Conservation (phyloP, 1,284 basidiomycete genomes). For the Mrakiaceae sp. region DNA sequence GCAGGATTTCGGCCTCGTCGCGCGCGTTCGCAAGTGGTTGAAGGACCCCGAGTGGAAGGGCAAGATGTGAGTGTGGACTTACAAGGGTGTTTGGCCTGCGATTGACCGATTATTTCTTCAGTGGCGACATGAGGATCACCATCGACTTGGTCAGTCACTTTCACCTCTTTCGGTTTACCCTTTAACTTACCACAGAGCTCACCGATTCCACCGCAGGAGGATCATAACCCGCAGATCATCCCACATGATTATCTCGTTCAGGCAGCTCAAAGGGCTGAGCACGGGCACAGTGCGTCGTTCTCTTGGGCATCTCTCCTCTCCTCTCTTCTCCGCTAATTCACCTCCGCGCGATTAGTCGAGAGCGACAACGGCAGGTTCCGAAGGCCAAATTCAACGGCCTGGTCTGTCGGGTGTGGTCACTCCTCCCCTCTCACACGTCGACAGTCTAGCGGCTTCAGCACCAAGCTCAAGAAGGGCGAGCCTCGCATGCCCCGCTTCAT, state of each 20-base stretch:
- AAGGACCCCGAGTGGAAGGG: conserved; percentile 2
- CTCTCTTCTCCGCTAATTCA: not conserved
- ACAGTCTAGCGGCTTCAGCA: no score
- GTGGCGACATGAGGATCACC: conserved; percentile 3
- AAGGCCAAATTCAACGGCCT: not conserved
- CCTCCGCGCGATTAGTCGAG: not conserved
- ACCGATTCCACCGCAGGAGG: not conserved
- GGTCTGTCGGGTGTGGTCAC: not conserved
- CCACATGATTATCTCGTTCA: conserved; percentile 1
- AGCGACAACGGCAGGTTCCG: conserved; percentile 5
- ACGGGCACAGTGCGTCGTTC: conserved; percentile 1
- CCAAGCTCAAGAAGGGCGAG: not conserved
- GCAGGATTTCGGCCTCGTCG: conserved; percentile 2
- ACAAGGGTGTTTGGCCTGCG: not conserved
- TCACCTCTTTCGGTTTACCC: not conserved
- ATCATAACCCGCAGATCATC: conserved; percentile 15
- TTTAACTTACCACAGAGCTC: not conserved
- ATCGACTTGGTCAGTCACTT: not conserved
- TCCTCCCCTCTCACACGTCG: not conserved
- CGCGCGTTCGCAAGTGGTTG: conserved; percentile 1
- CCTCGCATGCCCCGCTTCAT: conserved; percentile 7
- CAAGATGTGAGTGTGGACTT: not conserved
- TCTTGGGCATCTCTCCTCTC: not conserved
- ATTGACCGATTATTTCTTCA: not conserved
- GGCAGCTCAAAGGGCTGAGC: not conserved